Conservation (phyloP, 2,329 filamentous ascomycete species). For the Fusarium agapanthi region DNA sequence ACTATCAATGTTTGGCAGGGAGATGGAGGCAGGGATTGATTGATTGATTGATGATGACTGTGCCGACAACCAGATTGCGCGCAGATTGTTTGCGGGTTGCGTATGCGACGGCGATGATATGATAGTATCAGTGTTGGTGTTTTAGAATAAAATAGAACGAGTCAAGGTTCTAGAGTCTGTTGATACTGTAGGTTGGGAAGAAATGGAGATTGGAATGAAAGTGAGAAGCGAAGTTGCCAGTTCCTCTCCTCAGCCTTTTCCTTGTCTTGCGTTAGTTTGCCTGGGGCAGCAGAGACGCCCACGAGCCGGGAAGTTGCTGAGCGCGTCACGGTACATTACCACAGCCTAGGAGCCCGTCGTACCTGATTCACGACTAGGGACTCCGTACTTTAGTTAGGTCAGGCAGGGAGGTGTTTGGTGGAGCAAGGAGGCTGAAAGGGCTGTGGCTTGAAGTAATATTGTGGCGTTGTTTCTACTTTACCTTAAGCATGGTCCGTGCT, state of each 20-base stretch:
- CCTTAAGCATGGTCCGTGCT: constrained; percentile 19
- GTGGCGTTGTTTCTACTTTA: constrained; percentile 11
- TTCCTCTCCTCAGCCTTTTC: constrained; percentile 23
- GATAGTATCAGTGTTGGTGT: constrained; percentile 7
- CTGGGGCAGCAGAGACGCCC: constrained; percentile 33
- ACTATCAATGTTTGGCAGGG: constrained; percentile 18
- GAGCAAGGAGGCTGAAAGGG: not conserved
- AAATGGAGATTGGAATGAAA: constrained; percentile 13
- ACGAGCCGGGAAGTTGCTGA: constrained; percentile 34
- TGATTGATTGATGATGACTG: constrained; percentile 16
- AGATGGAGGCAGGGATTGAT: constrained; percentile 13
- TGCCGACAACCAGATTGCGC: constrained; percentile 18
- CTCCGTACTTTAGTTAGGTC: not conserved
- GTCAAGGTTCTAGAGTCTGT: constrained; percentile 4
- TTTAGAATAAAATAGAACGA: not conserved
- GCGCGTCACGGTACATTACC: constrained; percentile 40
- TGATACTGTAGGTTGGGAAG: constrained; percentile 8
- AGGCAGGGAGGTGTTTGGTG: constrained; percentile 8
- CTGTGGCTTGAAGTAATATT: constrained; percentile 22
- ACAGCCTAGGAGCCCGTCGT: constrained; percentile 11
- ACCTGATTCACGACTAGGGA: constrained; percentile 18
- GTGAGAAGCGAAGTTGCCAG: constrained; percentile 36
- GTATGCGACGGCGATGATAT: constrained; percentile 29
- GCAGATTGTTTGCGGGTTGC: constrained; percentile 22
- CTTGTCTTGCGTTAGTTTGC: constrained; percentile 33